Conservation (phyloP, 176 grass and related monocot genomes). For the Zoysia pacifica region DNA sequence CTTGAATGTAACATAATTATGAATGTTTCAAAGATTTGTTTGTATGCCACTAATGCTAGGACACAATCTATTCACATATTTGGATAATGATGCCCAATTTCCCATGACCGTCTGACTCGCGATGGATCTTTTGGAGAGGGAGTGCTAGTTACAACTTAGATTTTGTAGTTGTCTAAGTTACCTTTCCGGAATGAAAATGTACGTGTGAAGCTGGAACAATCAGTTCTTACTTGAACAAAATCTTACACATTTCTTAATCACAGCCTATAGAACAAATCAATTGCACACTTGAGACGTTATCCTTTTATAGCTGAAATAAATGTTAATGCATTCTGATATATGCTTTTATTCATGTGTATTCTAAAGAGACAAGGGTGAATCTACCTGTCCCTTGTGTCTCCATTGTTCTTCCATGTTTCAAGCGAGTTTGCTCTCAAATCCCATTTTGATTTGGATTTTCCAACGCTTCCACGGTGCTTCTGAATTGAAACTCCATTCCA, state of each 20-base stretch:
- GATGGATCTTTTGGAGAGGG: no score
- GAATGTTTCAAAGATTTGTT: neutral
- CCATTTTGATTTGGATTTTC: neutral
- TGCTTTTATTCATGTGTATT: no score
- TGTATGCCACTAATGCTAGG: neutral
- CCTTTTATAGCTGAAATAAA: no score
- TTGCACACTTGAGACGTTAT: no score
- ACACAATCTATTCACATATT: neutral
- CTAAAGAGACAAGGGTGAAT: neutral
- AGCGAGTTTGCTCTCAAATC: neutral
- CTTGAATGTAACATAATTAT: neutral
- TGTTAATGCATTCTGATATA: no score
- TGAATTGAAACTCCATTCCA: neutral
- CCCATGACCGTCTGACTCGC: neutral
- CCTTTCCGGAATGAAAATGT: no score
- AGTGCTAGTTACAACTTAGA: no score
- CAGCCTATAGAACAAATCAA: no score
- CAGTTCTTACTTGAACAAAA: no score
- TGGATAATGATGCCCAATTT: neutral
- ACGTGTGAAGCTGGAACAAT: no score
- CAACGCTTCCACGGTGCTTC: constrained; percentile 12
- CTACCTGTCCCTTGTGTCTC: neutral
- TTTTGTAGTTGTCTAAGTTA: no score
- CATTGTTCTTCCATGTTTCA: neutral
- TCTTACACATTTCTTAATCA: no score